These are phyloP conservation scores for Pilasporangium apinafurcum DNA, from an alignment of 352 stramenopile species.

Conservation along the genomic window DNA sequence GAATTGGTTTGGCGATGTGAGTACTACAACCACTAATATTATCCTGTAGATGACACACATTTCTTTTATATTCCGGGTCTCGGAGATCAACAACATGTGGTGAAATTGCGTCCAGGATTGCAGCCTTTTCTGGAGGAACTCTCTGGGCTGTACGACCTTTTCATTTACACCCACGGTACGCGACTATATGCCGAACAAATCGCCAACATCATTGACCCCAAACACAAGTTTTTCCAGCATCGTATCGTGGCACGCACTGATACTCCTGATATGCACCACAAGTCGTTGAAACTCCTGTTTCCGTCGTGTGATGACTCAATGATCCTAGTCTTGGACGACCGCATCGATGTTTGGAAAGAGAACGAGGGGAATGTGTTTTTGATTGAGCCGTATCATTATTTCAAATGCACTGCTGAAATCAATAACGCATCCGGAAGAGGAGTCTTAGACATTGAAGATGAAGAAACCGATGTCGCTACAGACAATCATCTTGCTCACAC, in stretches of 20 bases:
- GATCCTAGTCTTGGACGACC: constrained; percentile 82
- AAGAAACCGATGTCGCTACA: constrained; percentile 10
- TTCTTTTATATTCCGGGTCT: constrained; percentile 77
- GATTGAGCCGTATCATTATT: constrained; percentile 82
- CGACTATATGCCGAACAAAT: constrained; percentile 93
- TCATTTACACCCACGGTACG: constrained; percentile 95
- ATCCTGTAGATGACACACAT: constrained; percentile 58
- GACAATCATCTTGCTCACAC: constrained; percentile 56
- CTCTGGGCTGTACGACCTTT: constrained; percentile 86
- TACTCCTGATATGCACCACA: constrained; percentile 82
- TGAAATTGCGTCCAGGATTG: constrained; percentile 91
- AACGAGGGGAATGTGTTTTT: constrained; percentile 85
- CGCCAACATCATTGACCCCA: constrained; percentile 87
- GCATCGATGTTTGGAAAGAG: constrained; percentile 86
- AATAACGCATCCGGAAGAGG: constrained; percentile 72
- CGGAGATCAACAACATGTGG: constrained; percentile 77
- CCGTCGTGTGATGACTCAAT: constrained; percentile 84
- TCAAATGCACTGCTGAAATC: constrained; percentile 76
- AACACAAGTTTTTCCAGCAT: constrained; percentile 75
- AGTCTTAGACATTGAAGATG: constrained; percentile 29
- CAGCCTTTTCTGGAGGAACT: constrained; percentile 85
- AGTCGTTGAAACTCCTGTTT: constrained; percentile 84
- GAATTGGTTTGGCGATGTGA: background rate
- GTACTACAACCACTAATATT: no score
- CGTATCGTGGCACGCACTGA: constrained; percentile 86